These are phyloP conservation scores for Penicillium maclennaniae DNA, from an alignment of 495 filamentous ascomycete genomes.

Conservation along the genomic window DNA sequence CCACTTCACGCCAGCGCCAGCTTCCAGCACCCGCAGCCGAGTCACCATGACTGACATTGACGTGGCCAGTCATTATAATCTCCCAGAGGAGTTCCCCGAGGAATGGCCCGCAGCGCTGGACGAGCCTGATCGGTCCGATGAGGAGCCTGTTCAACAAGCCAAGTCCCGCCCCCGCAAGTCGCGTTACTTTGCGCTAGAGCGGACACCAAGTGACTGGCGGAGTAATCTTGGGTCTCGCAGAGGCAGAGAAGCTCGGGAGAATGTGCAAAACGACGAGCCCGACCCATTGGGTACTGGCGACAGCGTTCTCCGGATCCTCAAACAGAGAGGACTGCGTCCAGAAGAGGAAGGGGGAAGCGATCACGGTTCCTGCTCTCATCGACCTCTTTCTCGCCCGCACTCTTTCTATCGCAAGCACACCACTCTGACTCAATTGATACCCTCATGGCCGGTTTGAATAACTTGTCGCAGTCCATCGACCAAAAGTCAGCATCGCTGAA, in stretches of 20 bases:
- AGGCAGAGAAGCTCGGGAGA: slow-evolving; percentile 64
- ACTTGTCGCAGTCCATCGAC: slow-evolving; percentile 84
- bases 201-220: slow-evolving; percentile 61
- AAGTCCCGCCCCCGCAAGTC: slow-evolving; percentile 63
- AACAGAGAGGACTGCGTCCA: slow-evolving; percentile 70
- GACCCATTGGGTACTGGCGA: slow-evolving; percentile 80
- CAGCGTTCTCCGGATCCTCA: slow-evolving; percentile 79
- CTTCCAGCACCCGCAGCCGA: not conserved
- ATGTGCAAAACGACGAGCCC: slow-evolving; percentile 82
- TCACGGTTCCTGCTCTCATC: slow-evolving; percentile 94
- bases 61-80: slow-evolving; percentile 85
- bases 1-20: slow-evolving; percentile 8
- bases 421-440: slow-evolving; percentile 73
- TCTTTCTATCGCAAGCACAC: slow-evolving; percentile 91
- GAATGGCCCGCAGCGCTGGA: slow-evolving; percentile 84
- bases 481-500: slow-evolving; percentile 96
- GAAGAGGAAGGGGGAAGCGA: slow-evolving; percentile 76
- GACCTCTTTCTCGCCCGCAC: slow-evolving; percentile 86
- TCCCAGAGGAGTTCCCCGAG: slow-evolving; percentile 73
- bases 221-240: slow-evolving; percentile 68
- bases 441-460: slow-evolving; percentile 73
- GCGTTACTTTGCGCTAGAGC: slow-evolving; percentile 78
- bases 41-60: slow-evolving; percentile 60
- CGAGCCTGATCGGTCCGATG: slow-evolving; percentile 64
- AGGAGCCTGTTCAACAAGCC: slow-evolving; percentile 50